Percentiles rank a stretch among this genome's conserved stretches.
Conservation (phyloP, 768 basidiomycete species). For the Guyanaporus albipodus region DNA sequence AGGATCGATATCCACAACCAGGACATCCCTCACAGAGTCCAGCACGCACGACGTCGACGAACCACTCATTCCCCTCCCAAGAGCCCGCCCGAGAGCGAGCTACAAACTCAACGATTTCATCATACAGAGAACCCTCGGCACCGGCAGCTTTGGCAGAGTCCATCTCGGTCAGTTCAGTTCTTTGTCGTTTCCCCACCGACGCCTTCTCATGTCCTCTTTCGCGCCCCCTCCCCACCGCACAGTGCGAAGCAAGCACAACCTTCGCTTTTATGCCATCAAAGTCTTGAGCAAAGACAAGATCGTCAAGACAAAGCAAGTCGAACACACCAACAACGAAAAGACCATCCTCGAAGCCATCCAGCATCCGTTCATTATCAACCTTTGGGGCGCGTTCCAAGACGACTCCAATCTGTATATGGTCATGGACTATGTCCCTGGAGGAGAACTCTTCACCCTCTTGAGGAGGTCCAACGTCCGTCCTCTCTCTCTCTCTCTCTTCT, state of each 20-base stretch:
- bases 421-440: conserved; percentile 95
- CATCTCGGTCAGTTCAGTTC: conserved; percentile 58
- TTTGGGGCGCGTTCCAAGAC: conserved; percentile 97
- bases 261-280: conserved; percentile 96
- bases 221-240: not conserved
- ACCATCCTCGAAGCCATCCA: conserved; percentile 79
- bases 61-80: conserved; percentile 31
- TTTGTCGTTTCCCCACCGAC: not conserved
- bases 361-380: conserved; percentile 92
- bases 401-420: conserved; percentile 94
- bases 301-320: conserved; percentile 89
- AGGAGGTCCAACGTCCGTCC: conserved; percentile 78
- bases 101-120: conserved; percentile 76
- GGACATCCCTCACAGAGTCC: conserved; percentile 56
- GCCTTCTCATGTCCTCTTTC: not conserved
- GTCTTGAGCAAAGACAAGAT: conserved; percentile 92
- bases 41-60: conserved; percentile 40
- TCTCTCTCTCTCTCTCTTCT: conserved; percentile 35
- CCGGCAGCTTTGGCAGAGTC: conserved; percentile 97
- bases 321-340: conserved; percentile 96
- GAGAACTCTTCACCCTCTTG: conserved; percentile 92
- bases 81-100: conserved; percentile 53
- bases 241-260: conserved; percentile 91
- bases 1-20: conserved; percentile 61
- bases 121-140: conserved; percentile 82